A percentile compares a stretch with the other conserved stretches of the same genome.
phyloP scores from a whole-genome alignment of 495 filamentous ascomycete species.

The Evernia prunastri region DNA sequence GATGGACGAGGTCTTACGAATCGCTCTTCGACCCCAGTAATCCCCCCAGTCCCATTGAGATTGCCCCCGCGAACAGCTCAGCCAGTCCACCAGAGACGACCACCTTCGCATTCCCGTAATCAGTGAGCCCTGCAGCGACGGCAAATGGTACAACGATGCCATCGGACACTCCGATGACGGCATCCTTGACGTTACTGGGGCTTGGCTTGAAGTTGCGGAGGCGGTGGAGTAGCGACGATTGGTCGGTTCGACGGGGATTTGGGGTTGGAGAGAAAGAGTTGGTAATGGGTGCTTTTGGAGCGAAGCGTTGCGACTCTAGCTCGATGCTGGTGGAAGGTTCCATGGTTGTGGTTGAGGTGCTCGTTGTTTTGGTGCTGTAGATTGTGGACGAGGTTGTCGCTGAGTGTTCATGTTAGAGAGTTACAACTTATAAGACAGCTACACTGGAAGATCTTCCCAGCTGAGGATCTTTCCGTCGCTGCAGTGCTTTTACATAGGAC shows the following conservation, averaged over 20 bases:
- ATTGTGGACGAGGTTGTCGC: not conserved
- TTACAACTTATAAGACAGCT: not conserved
- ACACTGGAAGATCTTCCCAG: not conserved
- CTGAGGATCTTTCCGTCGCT: not conserved
- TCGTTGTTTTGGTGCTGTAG: not conserved
- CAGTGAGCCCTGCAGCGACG: constrained; percentile 48
- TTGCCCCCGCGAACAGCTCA: constrained; percentile 52
- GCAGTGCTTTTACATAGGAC: too few relatives aligned
- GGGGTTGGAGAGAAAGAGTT: not conserved
- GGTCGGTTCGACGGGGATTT: not conserved
- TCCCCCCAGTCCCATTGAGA: constrained; percentile 55
- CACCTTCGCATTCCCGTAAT: constrained; percentile 46
- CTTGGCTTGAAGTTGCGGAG: constrained; percentile 18
- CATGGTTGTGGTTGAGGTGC: not conserved
- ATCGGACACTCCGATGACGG: constrained; percentile 55
- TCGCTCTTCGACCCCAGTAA: constrained; percentile 66
- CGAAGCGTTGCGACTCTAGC: constrained; percentile 8
- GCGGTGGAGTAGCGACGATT: not conserved
- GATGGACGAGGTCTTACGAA: constrained; percentile 35
- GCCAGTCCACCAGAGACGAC: constrained; percentile 55
- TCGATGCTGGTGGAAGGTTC: constrained; percentile 4
- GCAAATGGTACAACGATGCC: constrained; percentile 58
- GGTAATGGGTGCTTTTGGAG: not conserved
- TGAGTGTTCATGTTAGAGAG: not conserved
- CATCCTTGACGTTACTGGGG: constrained; percentile 49